Conservation (phyloP, 2,329 filamentous ascomycete species). For the Colletotrichum sp. region DNA sequence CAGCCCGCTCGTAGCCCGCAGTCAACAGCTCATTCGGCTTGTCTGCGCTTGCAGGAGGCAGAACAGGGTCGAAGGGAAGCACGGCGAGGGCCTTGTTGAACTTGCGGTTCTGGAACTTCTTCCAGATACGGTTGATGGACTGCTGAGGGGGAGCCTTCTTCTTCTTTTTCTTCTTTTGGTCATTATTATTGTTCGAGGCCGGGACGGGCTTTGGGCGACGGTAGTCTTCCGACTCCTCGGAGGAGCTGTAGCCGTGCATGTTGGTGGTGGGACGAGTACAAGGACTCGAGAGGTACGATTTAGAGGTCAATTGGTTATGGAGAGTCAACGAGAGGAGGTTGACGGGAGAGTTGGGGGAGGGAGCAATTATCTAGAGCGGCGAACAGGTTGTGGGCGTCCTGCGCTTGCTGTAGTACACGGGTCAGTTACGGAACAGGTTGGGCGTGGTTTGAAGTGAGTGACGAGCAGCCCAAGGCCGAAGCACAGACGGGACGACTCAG, state of each 20-base stretch:
- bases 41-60: slow-evolving; percentile 52
- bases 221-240: slow-evolving; percentile 54
- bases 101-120: slow-evolving; percentile 60
- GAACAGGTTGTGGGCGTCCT: neutral
- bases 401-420: neutral
- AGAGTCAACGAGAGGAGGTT: neutral
- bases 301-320: neutral
- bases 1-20: slow-evolving; percentile 67
- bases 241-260: slow-evolving; percentile 55
- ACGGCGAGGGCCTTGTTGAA: slow-evolving; percentile 71
- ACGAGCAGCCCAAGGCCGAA: neutral
- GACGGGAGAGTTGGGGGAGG: neutral
- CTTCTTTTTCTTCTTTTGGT: slow-evolving; percentile 62
- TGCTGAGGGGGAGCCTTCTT: slow-evolving; percentile 68
- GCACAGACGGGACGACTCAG: slow-evolving; percentile 11
- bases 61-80: slow-evolving; percentile 67
- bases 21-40: slow-evolving; percentile 65
- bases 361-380: neutral
- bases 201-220: slow-evolving; percentile 40
- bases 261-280: neutral
- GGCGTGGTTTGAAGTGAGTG: neutral
- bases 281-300: neutral
- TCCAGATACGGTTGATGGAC: slow-evolving; percentile 72
- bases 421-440: neutral
- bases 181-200: slow-evolving; percentile 35